phyloP scores from a whole-genome alignment of 148 eudicot genomes.

The Diospyros lotus region DNA sequence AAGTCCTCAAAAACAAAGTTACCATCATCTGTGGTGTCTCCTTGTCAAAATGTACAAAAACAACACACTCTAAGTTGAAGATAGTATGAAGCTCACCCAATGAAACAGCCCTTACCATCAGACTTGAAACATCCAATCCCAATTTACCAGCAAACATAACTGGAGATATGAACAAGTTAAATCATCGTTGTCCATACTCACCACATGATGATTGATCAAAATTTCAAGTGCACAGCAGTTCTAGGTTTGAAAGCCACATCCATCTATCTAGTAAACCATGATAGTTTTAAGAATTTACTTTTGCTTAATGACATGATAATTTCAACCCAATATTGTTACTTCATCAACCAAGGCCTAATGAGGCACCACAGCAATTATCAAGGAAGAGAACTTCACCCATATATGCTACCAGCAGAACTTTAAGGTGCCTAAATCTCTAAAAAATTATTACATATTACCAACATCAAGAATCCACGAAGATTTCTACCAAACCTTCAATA shows the following conservation, averaged over 20 bases:
- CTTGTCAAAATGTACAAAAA: conserved; percentile 13
- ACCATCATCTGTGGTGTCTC: conserved; percentile 19
- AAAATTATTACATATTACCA: not conserved
- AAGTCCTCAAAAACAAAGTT: conserved; percentile 14
- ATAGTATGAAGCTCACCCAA: conserved; percentile 16
- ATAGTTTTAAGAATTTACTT: not conserved
- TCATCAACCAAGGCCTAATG: conserved; percentile 6
- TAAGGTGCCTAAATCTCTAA: not conserved
- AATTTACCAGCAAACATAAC: conserved; percentile 10
- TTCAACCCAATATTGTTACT: conserved; percentile 7
- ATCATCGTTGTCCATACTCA: not conserved
- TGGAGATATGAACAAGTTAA: conserved; percentile 8
- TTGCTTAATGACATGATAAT: not conserved
- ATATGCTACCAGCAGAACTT: conserved; percentile 10
- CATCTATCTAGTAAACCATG: conserved; percentile 14
- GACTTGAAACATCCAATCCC: conserved; percentile 13
- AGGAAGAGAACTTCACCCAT: not conserved
- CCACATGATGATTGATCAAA: not conserved
- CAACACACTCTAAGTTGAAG: conserved; percentile 14
- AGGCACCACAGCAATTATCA: not conserved
- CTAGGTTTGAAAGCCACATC: not conserved
- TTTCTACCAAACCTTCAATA: conserved; percentile 5
- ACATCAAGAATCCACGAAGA: conserved; percentile 2
- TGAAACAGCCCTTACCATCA: conserved; percentile 9
- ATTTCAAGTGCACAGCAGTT: not conserved